Percentiles rank a stretch among this genome's conserved stretches.
These are phyloP conservation scores for Brasilioporus rufonigricans DNA, from an alignment of 768 basidiomycete species.

Conservation along the genomic window DNA sequence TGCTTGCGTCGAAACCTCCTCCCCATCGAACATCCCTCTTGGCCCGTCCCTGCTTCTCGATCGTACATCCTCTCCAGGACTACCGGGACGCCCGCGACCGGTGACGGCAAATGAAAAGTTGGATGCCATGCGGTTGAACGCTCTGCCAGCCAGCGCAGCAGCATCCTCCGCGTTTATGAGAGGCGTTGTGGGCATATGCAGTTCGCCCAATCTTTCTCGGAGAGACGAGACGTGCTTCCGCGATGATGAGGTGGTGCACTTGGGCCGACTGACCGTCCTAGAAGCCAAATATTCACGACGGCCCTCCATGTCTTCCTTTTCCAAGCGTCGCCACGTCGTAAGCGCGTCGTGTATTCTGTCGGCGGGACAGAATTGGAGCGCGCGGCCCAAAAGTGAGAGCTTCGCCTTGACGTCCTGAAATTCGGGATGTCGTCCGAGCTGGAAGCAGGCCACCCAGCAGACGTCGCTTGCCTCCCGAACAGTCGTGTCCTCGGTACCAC, in stretches of 20 bases:
- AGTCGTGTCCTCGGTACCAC: slow-evolving; percentile 36
- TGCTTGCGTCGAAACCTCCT: slow-evolving; percentile 72
- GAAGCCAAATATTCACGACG: slow-evolving; percentile 44
- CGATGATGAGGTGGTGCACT: slow-evolving; percentile 20
- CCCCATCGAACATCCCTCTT: slow-evolving; percentile 44
- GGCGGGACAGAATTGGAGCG: slow-evolving; percentile 82
- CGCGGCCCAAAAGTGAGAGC: slow-evolving; percentile 70
- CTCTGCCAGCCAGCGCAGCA: slow-evolving; percentile 72
- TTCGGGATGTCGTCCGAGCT: slow-evolving; percentile 80
- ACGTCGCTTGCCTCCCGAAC: slow-evolving; percentile 69
- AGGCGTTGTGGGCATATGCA: slow-evolving; percentile 69
- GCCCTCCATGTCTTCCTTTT: slow-evolving; percentile 57
- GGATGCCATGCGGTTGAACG: slow-evolving; percentile 74
- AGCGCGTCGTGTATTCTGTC: slow-evolving; percentile 80
- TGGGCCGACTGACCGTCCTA: slow-evolving; percentile 18
- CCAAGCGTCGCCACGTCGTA: slow-evolving; percentile 69
- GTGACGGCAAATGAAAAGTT: slow-evolving; percentile 70
- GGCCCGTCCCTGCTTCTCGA: slow-evolving; percentile 41
- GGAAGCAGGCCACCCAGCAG: slow-evolving; percentile 88
- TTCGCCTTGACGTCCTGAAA: slow-evolving; percentile 67
- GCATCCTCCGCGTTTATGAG: slow-evolving; percentile 73
- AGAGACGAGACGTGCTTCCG: slow-evolving; percentile 50
- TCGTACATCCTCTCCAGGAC: slow-evolving; percentile 18
- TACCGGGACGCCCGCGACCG: slow-evolving; percentile 31
- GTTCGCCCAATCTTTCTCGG: slow-evolving; percentile 57